A percentile compares a stretch with the other conserved stretches of the same genome.
Evolutionary conservation across 257 asterid genomes (phyloP).

Genomic region (Vinca minor): DNA sequence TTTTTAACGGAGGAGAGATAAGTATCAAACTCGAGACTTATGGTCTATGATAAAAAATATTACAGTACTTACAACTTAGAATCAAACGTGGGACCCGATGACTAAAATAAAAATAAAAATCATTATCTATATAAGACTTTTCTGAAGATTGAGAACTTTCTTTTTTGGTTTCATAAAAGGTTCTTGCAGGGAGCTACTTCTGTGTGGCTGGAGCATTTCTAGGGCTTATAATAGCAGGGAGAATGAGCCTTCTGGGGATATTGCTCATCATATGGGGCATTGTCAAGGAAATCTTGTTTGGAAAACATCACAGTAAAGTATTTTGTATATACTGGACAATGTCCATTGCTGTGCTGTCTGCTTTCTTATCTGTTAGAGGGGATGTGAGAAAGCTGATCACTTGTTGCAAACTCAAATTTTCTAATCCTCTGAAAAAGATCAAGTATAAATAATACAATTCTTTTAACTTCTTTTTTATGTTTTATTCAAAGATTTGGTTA

Average conservation of each 20-base stretch:
- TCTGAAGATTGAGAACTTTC: background rate
- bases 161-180: slow-evolving; percentile 25
- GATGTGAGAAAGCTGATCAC: slow-evolving; percentile 47
- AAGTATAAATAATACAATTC: slow-evolving; percentile 21
- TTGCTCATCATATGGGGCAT: slow-evolving; percentile 48
- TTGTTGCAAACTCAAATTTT: slow-evolving; percentile 18
- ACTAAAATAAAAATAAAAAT: no score
- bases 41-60: no score
- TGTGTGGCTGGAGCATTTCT: slow-evolving; percentile 53
- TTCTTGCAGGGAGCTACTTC: slow-evolving; percentile 54
- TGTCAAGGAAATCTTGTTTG: slow-evolving; percentile 19
- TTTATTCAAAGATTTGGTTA: no score
- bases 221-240: slow-evolving; percentile 37
- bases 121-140: background rate
- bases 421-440: slow-evolving; percentile 15
- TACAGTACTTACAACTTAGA: no score
- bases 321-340: slow-evolving; percentile 30
- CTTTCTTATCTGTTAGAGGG: slow-evolving; percentile 39
- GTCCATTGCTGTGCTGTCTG: slow-evolving; percentile 37
- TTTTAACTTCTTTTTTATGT: background rate
- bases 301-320: slow-evolving; percentile 18
- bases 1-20: no score
- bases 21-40: no score
- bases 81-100: no score
- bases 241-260: slow-evolving; percentile 45